phyloP scores from a whole-genome alignment of 2,329 filamentous ascomycete genomes.

The Pseudopyricularia javanii region DNA sequence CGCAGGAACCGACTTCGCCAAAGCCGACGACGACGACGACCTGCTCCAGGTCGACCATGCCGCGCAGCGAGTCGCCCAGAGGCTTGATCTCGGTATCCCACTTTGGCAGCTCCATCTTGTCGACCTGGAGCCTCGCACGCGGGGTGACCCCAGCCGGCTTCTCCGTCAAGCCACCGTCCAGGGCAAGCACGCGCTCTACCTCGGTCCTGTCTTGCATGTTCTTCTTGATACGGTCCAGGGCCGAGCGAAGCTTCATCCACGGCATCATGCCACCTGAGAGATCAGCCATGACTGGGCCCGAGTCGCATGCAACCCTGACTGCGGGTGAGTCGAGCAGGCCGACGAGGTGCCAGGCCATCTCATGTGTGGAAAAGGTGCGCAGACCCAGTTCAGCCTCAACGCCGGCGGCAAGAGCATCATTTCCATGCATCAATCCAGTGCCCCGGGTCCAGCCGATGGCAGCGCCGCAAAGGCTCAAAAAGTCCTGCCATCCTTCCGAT shows the following conservation, averaged over 20 bases:
- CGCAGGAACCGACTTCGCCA: conserved; percentile 41
- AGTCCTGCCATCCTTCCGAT: conserved; percentile 93
- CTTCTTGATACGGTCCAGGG: conserved; percentile 10
- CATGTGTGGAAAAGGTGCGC: conserved; percentile 23
- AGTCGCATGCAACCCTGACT: conserved; percentile 14
- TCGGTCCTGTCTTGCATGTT: conserved; percentile 10
- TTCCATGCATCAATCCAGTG: conserved; percentile 58
- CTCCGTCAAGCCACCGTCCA: conserved; percentile 8
- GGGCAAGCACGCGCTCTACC: conserved; percentile 8
- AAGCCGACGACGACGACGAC: conserved; percentile 26
- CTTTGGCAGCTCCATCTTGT: neutral
- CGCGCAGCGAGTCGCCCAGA: conserved; percentile 12
- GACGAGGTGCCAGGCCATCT: conserved; percentile 28
- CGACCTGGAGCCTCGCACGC: conserved; percentile 6
- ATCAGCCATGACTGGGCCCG: conserved; percentile 22
- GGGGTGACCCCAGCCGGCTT: conserved; percentile 2
- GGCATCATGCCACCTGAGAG: conserved; percentile 22
- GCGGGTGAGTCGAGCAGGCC: conserved; percentile 17
- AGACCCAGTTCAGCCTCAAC: conserved; percentile 20
- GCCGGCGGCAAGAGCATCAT: conserved; percentile 24
- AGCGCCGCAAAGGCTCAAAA: conserved; percentile 94
- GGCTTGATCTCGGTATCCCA: conserved; percentile 8
- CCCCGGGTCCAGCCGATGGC: conserved; percentile 99
- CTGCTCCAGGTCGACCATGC: conserved; percentile 23
- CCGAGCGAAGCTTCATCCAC: conserved; percentile 14